Conservation (phyloP, 352 stramenopile species). For the Pythium rishiriense region DNA sequence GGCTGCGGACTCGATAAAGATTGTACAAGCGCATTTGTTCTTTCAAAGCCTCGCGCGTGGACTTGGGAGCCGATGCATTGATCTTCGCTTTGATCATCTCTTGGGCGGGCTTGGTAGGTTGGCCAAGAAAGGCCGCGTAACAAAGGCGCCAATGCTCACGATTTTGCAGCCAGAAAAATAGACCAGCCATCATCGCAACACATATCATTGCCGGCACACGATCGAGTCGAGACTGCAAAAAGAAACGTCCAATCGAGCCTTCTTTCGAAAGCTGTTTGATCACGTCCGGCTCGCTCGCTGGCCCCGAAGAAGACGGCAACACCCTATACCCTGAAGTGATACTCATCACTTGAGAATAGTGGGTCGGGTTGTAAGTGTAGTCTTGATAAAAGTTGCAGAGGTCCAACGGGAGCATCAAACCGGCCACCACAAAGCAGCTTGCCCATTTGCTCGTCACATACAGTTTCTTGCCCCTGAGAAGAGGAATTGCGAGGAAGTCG, state of each 20-base stretch:
- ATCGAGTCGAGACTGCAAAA: conserved; percentile 51
- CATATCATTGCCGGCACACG: conserved; percentile 35
- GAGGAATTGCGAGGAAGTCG: conserved; percentile 31
- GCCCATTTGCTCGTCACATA: conserved; percentile 52
- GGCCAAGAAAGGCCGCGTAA: conserved; percentile 36
- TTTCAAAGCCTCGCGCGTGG: conserved; percentile 25
- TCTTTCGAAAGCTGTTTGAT: conserved; percentile 27
- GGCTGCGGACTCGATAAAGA: conserved; percentile 20
- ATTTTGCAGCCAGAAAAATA: conserved; percentile 36
- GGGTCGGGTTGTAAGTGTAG: conserved; percentile 33
- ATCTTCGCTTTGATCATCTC: conserved; percentile 15
- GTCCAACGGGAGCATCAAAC: conserved; percentile 49
- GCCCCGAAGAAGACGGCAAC: conserved; percentile 10
- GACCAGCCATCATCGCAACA: conserved; percentile 26
- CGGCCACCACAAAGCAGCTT: conserved; percentile 48
- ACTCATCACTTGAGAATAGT: conserved; percentile 39
- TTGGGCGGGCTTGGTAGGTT: conserved; percentile 18
- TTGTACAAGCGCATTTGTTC: conserved; percentile 18
- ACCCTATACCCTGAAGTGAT: conserved; percentile 15
- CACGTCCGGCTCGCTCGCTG: background rate
- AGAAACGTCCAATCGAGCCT: conserved; percentile 51
- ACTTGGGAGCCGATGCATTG: conserved; percentile 23
- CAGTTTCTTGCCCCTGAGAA: conserved; percentile 23
- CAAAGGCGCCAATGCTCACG: conserved; percentile 36
- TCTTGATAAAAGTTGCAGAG: conserved; percentile 50